Evolutionary conservation across 176 grass and related monocot species (phyloP).

Genomic region (Areca catechu): DNA sequence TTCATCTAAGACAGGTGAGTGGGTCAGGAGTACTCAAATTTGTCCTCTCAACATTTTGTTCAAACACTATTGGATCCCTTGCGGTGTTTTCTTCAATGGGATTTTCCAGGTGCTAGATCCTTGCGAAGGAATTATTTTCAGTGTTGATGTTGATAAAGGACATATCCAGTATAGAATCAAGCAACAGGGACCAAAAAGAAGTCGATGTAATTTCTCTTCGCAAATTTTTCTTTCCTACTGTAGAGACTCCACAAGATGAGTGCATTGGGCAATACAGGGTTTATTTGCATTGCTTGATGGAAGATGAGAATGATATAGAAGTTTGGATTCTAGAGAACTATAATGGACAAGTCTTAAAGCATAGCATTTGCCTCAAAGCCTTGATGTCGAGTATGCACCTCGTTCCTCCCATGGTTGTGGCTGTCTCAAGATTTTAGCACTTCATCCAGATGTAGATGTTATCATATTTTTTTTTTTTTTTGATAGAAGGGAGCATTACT

Average conservation of each 20-base stretch:
- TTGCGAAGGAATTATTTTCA: conserved; percentile 1
- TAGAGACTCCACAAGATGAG: background rate
- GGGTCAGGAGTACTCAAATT: background rate
- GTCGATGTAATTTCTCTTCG: too few relatives aligned
- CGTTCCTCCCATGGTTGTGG: background rate
- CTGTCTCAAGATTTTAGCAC: conserved; percentile 11
- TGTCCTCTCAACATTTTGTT: background rate
- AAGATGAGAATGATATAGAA: background rate
- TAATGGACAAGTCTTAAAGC: background rate
- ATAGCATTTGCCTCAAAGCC: background rate
- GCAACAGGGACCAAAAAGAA: background rate
- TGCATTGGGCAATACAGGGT: conserved; percentile 14
- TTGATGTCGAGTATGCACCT: background rate
- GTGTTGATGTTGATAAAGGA: background rate
- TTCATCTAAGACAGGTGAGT: conserved; percentile 8
- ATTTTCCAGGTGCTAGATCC: conserved; percentile 15
- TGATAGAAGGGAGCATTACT: too few relatives aligned
- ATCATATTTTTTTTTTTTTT: too few relatives aligned
- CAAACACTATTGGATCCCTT: background rate
- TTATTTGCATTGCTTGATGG: conserved; percentile 4
- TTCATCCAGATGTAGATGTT: conserved; percentile 18
- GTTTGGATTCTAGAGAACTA: conserved; percentile 17
- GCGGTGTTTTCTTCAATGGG: conserved; percentile 8
- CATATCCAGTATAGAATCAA: background rate
- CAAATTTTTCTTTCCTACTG: too few relatives aligned